These are phyloP conservation scores for Chrysopogon serrulatus DNA, from an alignment of 176 grass and related monocot genomes.

Conservation along the genomic window DNA sequence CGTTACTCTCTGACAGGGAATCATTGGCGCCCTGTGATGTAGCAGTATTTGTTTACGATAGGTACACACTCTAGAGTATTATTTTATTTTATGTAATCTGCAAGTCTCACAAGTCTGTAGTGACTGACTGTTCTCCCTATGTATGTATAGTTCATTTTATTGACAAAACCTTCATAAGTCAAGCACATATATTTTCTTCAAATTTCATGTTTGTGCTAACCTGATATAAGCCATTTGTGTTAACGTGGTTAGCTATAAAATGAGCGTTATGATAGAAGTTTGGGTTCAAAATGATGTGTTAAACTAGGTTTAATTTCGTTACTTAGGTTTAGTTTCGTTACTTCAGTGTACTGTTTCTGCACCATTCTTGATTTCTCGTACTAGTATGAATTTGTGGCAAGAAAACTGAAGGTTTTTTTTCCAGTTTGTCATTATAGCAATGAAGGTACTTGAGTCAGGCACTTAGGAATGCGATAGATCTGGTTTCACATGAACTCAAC, in stretches of 20 bases:
- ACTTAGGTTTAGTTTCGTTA: neutral
- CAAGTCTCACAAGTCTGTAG: neutral
- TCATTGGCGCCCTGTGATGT: conserved; percentile 81
- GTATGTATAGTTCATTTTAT: neutral
- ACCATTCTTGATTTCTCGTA: too few species aligned
- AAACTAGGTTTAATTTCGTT: neutral
- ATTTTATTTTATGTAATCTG: neutral
- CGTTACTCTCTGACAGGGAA: conserved; percentile 71
- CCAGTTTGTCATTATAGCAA: neutral
- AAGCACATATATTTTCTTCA: neutral
- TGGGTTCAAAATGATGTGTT: neutral
- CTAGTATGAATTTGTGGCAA: too few species aligned
- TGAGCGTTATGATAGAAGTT: neutral
- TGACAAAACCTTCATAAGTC: neutral
- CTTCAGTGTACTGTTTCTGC: neutral
- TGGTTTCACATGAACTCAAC: too few species aligned
- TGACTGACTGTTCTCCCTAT: neutral
- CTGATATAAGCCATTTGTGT: neutral
- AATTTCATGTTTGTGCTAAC: neutral
- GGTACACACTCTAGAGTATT: conserved; percentile 30
- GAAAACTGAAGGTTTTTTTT: neutral
- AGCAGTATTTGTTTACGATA: conserved; percentile 87
- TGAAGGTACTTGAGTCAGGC: neutral
- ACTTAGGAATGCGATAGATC: neutral
- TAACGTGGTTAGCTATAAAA: neutral